These are phyloP conservation scores for Metschnikowia arizonensis DNA, from an alignment of 805 yeast genomes.

Conservation along the genomic window DNA sequence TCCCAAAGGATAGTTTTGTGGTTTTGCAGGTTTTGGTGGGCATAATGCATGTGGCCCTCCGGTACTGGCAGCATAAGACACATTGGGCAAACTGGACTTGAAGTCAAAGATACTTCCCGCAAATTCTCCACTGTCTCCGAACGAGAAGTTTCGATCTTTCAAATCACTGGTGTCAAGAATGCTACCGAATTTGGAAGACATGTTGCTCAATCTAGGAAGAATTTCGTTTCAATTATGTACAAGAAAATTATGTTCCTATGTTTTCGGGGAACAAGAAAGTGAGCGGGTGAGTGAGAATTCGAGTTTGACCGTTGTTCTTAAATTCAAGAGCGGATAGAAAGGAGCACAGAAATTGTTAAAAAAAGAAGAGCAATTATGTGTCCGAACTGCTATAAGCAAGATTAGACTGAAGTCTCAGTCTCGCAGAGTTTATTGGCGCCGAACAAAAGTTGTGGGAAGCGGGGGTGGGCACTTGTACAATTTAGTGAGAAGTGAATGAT, in stretches of 20 bases:
- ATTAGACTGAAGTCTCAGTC: not conserved
- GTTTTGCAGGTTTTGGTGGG: slow-evolving; percentile 13
- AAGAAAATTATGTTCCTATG: slow-evolving; percentile 3
- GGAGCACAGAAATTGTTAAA: not conserved
- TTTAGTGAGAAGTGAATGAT: not conserved
- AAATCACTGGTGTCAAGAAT: slow-evolving; percentile 41
- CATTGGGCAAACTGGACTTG: slow-evolving; percentile 36
- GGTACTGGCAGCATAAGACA: slow-evolving; percentile 20
- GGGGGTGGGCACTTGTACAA: slow-evolving; percentile 3
- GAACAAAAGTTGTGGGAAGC: slow-evolving; percentile 2
- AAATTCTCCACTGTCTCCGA: slow-evolving; percentile 42
- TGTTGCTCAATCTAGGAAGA: not conserved
- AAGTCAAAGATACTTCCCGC: slow-evolving; percentile 43
- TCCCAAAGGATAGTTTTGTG: slow-evolving; percentile 40
- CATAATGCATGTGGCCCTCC: slow-evolving; percentile 21
- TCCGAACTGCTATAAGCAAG: not conserved
- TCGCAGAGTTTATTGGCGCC: slow-evolving; percentile 3
- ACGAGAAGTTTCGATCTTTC: slow-evolving; percentile 38
- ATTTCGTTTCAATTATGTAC: slow-evolving; percentile 20
- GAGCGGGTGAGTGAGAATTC: not conserved
- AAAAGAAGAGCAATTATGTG: slow-evolving; percentile 1
- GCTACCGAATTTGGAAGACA: slow-evolving; percentile 26
- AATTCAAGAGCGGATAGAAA: not conserved
- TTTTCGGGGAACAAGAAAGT: not conserved
- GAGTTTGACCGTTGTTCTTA: not conserved